These are phyloP conservation scores for Didymella segeticola DNA, from an alignment of 2,329 filamentous ascomycete genomes.

Conservation along the genomic window DNA sequence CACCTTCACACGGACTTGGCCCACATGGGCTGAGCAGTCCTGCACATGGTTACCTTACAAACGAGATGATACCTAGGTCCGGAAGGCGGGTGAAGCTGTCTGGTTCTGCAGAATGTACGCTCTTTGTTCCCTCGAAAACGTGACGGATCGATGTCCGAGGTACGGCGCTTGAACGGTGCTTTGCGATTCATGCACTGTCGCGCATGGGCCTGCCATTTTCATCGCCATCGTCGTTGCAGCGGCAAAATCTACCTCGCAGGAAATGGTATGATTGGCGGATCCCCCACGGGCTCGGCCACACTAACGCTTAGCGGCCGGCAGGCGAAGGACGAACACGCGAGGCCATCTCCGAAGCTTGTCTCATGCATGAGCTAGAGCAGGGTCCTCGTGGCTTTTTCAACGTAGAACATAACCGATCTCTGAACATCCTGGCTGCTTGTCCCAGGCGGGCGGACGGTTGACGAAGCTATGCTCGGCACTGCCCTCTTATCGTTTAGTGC, in stretches of 20 bases:
- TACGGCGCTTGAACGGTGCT: background rate
- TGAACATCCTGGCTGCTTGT: background rate
- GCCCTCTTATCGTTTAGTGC: slow-evolving; percentile 7
- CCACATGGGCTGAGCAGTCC: background rate
- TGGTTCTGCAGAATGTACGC: background rate
- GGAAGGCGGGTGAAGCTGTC: background rate
- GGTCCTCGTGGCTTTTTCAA: background rate
- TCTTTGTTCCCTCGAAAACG: background rate
- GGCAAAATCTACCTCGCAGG: background rate
- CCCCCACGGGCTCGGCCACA: background rate
- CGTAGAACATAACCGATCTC: background rate
- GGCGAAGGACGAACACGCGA: background rate
- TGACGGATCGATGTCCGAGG: background rate
- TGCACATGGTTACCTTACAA: background rate
- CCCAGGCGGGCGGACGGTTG: background rate
- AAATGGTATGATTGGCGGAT: background rate
- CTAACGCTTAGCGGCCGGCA: background rate
- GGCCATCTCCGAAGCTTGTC: slow-evolving; percentile 2
- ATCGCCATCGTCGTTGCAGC: background rate
- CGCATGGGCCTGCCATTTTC: background rate
- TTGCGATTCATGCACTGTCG: background rate
- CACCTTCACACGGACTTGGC: background rate
- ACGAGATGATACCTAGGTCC: background rate
- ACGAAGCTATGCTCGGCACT: background rate
- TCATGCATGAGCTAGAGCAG: background rate